Percentiles rank a stretch among this genome's conserved stretches.
Evolutionary conservation across 805 yeast genomes (phyloP).

Genomic region (Blastobotrys chiropterorum): DNA sequence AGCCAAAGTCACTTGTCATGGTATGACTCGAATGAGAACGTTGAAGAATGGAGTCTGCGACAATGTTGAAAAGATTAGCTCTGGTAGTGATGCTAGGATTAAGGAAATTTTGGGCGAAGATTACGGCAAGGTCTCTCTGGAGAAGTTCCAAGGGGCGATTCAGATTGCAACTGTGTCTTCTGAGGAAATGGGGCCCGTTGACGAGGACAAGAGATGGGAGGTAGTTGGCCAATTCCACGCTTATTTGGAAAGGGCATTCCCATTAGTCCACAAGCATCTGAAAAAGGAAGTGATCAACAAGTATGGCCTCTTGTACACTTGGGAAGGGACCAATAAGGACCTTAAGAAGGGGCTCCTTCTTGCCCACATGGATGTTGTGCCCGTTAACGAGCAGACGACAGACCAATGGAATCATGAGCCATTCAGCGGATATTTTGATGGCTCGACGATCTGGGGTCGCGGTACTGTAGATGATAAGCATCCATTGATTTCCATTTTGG

Average conservation of each 20-base stretch:
- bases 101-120: neutral
- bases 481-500: conserved; percentile 56
- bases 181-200: conserved; percentile 44
- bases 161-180: conserved; percentile 56
- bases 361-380: conserved; percentile 81
- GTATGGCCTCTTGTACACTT: conserved; percentile 56
- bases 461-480: conserved; percentile 76
- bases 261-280: conserved; percentile 42
- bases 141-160: conserved; percentile 47
- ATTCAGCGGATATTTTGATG: conserved; percentile 63
- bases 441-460: conserved; percentile 63
- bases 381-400: conserved; percentile 53
- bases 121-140: neutral
- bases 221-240: conserved; percentile 44
- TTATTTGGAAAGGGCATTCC: conserved; percentile 50
- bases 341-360: conserved; percentile 62
- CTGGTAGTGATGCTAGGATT: too few species aligned
- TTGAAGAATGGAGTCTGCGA: too few species aligned
- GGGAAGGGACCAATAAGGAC: conserved; percentile 37
- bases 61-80: too few species aligned
- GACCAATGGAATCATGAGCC: conserved; percentile 64
- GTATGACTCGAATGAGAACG: too few species aligned
- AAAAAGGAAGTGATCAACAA: conserved; percentile 52
- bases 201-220: conserved; percentile 43
- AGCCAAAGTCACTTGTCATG: too few species aligned